phyloP scores from a whole-genome alignment of 768 basidiomycete genomes.

The Kockovaella imperatae region DNA sequence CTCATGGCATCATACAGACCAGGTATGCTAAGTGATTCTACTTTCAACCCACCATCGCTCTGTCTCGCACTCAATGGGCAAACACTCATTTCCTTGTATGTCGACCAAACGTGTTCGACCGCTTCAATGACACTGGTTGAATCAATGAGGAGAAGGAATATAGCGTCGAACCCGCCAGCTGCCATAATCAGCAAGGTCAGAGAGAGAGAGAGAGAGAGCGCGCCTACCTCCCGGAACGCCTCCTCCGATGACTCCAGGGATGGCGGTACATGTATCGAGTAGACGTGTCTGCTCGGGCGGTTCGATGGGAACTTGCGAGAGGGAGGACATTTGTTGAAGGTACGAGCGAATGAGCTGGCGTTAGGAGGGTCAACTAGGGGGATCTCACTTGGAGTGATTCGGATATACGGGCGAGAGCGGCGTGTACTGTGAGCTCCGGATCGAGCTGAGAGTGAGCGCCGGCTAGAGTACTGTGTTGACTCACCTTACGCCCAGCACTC shows the following conservation, averaged over 20 bases:
- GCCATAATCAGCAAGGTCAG: background rate
- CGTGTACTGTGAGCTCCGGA: background rate
- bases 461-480: background rate
- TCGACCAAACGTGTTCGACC: slow-evolving; percentile 42
- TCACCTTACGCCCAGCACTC: too few species aligned
- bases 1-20: background rate
- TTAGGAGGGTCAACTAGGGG: background rate
- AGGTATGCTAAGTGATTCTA: slow-evolving; percentile 1
- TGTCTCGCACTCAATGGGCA: slow-evolving; percentile 42
- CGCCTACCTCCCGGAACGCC: slow-evolving; percentile 88
- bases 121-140: slow-evolving; percentile 45
- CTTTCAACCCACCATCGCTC: slow-evolving; percentile 32
- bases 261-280: slow-evolving; percentile 62
- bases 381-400: background rate
- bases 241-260: slow-evolving; percentile 82
- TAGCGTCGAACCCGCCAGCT: slow-evolving; percentile 97
- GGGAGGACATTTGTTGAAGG: slow-evolving; percentile 77
- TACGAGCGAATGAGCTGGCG: slow-evolving; percentile 58
- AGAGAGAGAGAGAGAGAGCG: slow-evolving; percentile 6
- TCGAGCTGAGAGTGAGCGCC: background rate
- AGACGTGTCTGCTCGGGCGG: slow-evolving; percentile 77
- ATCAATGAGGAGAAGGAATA: slow-evolving; percentile 77
- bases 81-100: slow-evolving; percentile 46
- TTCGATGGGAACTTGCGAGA: slow-evolving; percentile 77
- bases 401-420: background rate